Conservation (phyloP, 768 basidiomycete genomes). For the Trichaptum fuscoviolaceum region DNA sequence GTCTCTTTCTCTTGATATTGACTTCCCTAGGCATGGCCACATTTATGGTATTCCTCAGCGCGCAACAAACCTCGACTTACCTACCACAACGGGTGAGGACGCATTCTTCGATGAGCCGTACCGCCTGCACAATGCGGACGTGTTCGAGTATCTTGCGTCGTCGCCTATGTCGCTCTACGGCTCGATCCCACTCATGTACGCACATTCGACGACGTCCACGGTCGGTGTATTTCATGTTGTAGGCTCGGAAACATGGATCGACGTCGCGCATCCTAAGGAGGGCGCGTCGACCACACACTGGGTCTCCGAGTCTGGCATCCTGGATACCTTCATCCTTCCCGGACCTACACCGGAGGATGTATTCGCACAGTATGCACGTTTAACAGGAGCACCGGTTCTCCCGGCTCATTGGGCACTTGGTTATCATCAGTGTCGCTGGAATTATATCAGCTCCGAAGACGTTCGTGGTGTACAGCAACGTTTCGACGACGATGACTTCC, state of each 20-base stretch:
- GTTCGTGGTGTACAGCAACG: constrained; percentile 76
- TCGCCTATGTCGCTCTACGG: constrained; percentile 83
- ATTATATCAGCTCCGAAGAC: constrained; percentile 89
- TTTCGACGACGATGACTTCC: constrained; percentile 93
- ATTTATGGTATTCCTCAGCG: constrained; percentile 98
- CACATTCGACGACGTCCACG: constrained; percentile 81
- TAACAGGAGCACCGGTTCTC: constrained; percentile 85
- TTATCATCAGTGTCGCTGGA: constrained; percentile 99
- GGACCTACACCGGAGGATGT: constrained; percentile 81
- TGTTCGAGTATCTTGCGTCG: constrained; percentile 90
- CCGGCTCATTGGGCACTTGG: constrained; percentile 89
- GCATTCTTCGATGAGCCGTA: constrained; percentile 85
- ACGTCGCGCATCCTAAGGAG: constrained; percentile 64
- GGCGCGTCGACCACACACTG: constrained; percentile 87
- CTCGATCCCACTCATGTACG: constrained; percentile 88
- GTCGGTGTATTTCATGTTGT: constrained; percentile 87
- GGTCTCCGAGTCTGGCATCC: constrained; percentile 95
- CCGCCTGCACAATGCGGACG: constrained; percentile 91
- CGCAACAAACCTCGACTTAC: constrained; percentile 84
- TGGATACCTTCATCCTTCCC: constrained; percentile 90
- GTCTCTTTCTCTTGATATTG: constrained; percentile 86
- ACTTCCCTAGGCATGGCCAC: constrained; percentile 85
- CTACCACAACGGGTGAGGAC: constrained; percentile 77
- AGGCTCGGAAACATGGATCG: constrained; percentile 93
- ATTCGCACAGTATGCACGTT: constrained; percentile 76